phyloP scores from a whole-genome alignment of 129 eudicot species.

The Centella asiatica region DNA sequence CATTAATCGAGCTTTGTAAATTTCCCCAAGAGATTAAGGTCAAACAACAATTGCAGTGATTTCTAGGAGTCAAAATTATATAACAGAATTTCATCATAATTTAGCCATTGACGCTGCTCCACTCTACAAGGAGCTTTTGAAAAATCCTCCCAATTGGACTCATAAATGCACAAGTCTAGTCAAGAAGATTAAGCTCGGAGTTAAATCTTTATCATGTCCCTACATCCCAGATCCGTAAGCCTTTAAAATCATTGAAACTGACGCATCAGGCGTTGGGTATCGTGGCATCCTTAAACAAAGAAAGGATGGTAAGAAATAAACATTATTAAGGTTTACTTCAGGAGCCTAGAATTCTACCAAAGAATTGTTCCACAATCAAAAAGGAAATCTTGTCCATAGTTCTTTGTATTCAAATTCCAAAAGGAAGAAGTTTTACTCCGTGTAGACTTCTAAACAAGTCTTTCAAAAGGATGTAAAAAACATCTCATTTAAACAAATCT shows the following conservation, averaged over 20 bases:
- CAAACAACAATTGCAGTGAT: neutral
- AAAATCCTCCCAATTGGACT: neutral
- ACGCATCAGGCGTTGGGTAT: no score
- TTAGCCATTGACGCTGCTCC: no score
- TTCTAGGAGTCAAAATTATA: neutral
- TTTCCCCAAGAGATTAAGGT: neutral
- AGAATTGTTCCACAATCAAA: no score
- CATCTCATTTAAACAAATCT: neutral
- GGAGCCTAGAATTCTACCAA: neutral
- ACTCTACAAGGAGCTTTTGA: neutral
- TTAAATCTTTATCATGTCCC: neutral
- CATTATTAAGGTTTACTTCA: neutral
- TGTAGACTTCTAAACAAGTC: neutral
- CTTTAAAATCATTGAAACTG: neutral
- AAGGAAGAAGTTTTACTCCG: neutral
- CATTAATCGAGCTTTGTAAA: no score
- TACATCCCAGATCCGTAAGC: neutral
- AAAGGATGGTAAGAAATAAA: neutral
- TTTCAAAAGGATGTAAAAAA: neutral
- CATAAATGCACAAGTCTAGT: neutral
- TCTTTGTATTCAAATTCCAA: constrained; percentile 3
- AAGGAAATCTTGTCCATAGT: neutral
- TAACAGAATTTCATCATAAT: neutral
- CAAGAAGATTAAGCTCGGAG: neutral
- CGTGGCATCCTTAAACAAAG: neutral